A percentile compares a stretch with the other conserved stretches of the same genome.
phyloP scores from a whole-genome alignment of 2,329 filamentous ascomycete genomes.

The Paraphaeosphaeria minitans region DNA sequence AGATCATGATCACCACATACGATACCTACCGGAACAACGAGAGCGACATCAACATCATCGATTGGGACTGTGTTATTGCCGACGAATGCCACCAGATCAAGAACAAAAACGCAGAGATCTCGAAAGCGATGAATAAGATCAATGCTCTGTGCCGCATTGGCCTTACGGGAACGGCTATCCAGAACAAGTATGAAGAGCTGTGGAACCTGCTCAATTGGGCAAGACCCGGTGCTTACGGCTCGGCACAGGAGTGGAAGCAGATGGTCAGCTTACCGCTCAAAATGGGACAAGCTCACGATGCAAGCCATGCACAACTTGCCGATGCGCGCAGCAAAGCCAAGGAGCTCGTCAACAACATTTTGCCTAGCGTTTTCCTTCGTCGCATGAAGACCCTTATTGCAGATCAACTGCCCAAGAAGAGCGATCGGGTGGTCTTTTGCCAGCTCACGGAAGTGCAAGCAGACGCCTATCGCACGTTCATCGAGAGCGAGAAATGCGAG shows the following conservation, averaged over 20 bases:
- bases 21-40: conserved; percentile 81
- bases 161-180: conserved; percentile 92
- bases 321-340: conserved; percentile 80
- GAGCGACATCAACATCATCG: conserved; percentile 77
- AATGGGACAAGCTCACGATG: conserved; percentile 89
- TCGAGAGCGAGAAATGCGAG: conserved; percentile 73
- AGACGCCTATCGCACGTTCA: conserved; percentile 80
- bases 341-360: conserved; percentile 82
- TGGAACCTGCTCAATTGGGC: conserved; percentile 98
- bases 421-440: conserved; percentile 92
- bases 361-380: conserved; percentile 88
- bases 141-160: conserved; percentile 93
- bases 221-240: conserved; percentile 75
- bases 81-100: conserved; percentile 95
- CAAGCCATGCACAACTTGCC: conserved; percentile 80
- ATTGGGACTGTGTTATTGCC: conserved; percentile 93
- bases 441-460: conserved; percentile 82
- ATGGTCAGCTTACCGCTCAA: conserved; percentile 80
- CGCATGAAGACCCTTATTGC: conserved; percentile 93
- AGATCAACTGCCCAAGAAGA: conserved; percentile 92
- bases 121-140: conserved; percentile 84
- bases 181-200: conserved; percentile 96
- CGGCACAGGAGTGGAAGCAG: conserved; percentile 75
- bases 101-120: conserved; percentile 75
- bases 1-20: conserved; percentile 95